Evolutionary conservation across 2,329 filamentous ascomycete species (phyloP).

Genomic region (Colletotrichum tofieldiae): DNA sequence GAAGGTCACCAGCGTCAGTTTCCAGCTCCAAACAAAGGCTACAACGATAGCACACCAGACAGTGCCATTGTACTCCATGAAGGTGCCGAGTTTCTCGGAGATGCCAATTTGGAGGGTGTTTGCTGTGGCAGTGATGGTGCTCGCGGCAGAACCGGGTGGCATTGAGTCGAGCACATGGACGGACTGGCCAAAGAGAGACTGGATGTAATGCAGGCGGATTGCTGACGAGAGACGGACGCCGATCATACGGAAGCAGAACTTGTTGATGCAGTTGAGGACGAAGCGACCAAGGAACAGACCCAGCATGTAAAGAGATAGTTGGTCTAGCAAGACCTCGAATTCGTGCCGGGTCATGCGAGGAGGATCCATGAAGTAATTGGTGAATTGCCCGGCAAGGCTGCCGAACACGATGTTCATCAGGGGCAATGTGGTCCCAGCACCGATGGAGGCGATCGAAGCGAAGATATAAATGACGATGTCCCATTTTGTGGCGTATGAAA

Average conservation of each 20-base stretch:
- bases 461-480: slow-evolving; percentile 65
- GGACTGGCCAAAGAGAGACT: slow-evolving; percentile 74
- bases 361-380: slow-evolving; percentile 20
- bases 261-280: slow-evolving; percentile 73
- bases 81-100: slow-evolving; percentile 73
- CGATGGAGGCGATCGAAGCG: slow-evolving; percentile 66
- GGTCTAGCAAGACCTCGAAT: slow-evolving; percentile 53
- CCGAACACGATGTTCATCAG: slow-evolving; percentile 66
- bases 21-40: slow-evolving; percentile 72
- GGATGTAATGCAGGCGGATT: slow-evolving; percentile 76
- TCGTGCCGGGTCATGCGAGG: neutral
- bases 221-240: slow-evolving; percentile 74
- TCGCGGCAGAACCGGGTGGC: slow-evolving; percentile 73
- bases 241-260: slow-evolving; percentile 74
- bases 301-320: slow-evolving; percentile 75
- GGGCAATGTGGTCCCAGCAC: slow-evolving; percentile 69
- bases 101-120: slow-evolving; percentile 77
- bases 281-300: slow-evolving; percentile 80
- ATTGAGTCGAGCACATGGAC: slow-evolving; percentile 79
- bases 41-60: slow-evolving; percentile 68
- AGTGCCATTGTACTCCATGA: slow-evolving; percentile 69
- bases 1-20: slow-evolving; percentile 71
- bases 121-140: slow-evolving; percentile 75
- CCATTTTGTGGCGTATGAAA: slow-evolving; percentile 68
- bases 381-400: slow-evolving; percentile 65